Conservation (phyloP, 2,329 filamentous ascomycete species). For the Fusarium sp. region DNA sequence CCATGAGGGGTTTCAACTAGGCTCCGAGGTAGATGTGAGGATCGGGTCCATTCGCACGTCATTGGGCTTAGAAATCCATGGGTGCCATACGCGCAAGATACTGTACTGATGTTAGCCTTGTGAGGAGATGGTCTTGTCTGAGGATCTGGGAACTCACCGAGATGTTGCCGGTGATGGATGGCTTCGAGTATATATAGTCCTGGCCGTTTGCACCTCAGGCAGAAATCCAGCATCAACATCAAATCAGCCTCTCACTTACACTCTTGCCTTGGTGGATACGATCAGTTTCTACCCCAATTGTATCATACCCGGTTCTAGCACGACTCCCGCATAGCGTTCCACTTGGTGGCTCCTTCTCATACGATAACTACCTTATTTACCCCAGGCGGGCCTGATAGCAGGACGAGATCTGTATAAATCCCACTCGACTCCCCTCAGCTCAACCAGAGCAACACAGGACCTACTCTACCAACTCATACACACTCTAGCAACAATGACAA, state of each 20-base stretch:
- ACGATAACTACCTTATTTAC: neutral
- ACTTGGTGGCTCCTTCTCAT: constrained; percentile 9
- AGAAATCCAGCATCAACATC: neutral
- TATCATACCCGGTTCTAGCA: neutral
- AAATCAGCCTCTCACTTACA: neutral
- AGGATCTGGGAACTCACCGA: neutral
- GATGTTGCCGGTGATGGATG: neutral
- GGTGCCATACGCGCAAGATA: neutral
- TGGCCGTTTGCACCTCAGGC: neutral
- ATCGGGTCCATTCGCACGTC: constrained; percentile 11
- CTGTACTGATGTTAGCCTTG: neutral
- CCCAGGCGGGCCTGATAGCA: neutral
- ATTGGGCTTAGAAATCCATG: constrained; percentile 17
- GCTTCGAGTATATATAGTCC: neutral
- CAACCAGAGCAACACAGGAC: neutral
- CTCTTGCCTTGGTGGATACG: neutral
- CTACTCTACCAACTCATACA: neutral
- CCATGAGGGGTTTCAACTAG: neutral
- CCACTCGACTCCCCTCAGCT: neutral
- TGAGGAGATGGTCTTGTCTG: neutral
- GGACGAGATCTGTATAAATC: constrained; percentile 16
- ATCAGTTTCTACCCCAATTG: neutral
- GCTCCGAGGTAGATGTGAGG: neutral
- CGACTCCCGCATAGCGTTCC: neutral
- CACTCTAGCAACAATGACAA: constrained; percentile 24